These are phyloP conservation scores for Aspergillus bertholletiae DNA, from an alignment of 495 filamentous ascomycete genomes.

Conservation along the genomic window DNA sequence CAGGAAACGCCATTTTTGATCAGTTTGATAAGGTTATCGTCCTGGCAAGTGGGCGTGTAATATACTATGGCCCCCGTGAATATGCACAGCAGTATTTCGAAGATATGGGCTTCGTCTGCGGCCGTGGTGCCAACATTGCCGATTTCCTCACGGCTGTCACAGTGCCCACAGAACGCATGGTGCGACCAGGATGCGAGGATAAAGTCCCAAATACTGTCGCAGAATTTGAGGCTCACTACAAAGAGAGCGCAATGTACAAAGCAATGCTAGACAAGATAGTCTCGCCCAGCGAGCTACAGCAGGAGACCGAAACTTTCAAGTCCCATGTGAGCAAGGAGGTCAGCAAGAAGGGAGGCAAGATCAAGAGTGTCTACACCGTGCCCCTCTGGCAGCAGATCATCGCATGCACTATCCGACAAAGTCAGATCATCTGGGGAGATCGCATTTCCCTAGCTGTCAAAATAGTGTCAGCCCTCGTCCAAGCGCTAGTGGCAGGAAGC, in stretches of 20 bases:
- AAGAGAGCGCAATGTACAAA: constrained; percentile 60
- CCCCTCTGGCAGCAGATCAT: constrained; percentile 53
- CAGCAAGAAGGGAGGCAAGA: constrained; percentile 50
- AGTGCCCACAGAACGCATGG: constrained; percentile 61
- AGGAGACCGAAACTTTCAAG: too few relatives aligned
- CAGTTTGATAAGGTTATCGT: constrained; percentile 75
- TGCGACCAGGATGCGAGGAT: constrained; percentile 61
- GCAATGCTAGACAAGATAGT: constrained; percentile 63
- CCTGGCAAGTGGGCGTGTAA: constrained; percentile 74
- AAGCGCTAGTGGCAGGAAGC: constrained; percentile 37
- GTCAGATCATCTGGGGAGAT: constrained; percentile 38
- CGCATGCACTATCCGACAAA: constrained; percentile 48
- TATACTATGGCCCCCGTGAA: constrained; percentile 65
- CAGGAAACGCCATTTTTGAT: constrained; percentile 72
- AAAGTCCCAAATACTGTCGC: constrained; percentile 67
- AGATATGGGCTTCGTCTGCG: constrained; percentile 68
- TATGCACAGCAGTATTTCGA: constrained; percentile 65
- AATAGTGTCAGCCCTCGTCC: constrained; percentile 31
- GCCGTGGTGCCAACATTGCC: constrained; percentile 65
- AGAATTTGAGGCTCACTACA: constrained; percentile 71
- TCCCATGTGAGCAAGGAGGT: too few relatives aligned
- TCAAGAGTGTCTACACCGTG: constrained; percentile 50
- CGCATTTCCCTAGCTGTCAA: constrained; percentile 34
- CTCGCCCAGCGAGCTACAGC: constrained; percentile 35
- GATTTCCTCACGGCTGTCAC: constrained; percentile 82